Conservation (phyloP, 768 basidiomycete species). For the Fibroporia radiculosa region DNA sequence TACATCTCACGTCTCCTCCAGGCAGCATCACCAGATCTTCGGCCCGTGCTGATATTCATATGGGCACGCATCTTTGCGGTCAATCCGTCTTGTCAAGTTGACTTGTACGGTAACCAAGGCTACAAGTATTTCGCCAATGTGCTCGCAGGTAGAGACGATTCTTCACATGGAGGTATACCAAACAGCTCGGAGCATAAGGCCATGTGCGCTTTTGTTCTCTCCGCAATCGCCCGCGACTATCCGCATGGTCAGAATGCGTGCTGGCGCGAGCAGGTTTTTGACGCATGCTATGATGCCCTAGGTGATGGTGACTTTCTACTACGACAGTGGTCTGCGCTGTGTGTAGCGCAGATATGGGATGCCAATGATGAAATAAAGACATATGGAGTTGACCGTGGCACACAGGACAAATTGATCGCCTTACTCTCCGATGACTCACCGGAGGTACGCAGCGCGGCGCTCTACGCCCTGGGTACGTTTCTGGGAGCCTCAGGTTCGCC, state of each 20-base stretch:
- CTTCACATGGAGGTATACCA: slow-evolving; percentile 49
- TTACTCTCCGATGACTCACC: slow-evolving; percentile 82
- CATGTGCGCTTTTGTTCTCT: slow-evolving; percentile 96
- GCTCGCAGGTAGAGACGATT: slow-evolving; percentile 59
- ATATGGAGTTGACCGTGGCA: slow-evolving; percentile 67
- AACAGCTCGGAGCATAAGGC: slow-evolving; percentile 94
- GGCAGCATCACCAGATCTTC: slow-evolving; percentile 90
- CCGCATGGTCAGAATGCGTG: slow-evolving; percentile 83
- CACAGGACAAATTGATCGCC: slow-evolving; percentile 75
- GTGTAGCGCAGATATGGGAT: slow-evolving; percentile 95
- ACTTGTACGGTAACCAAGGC: slow-evolving; percentile 75
- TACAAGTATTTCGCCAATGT: slow-evolving; percentile 84
- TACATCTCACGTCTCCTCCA: slow-evolving; percentile 96
- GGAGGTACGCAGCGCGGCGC: slow-evolving; percentile 85
- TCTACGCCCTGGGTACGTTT: slow-evolving; percentile 90
- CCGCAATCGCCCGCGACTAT: slow-evolving; percentile 84
- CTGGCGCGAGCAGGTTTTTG: slow-evolving; percentile 74
- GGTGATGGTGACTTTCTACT: slow-evolving; percentile 89
- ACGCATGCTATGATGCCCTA: slow-evolving; percentile 76
- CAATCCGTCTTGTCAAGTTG: slow-evolving; percentile 87
- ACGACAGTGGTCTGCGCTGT: slow-evolving; percentile 89
- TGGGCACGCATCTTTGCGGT: slow-evolving; percentile 98
- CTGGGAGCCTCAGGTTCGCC: slow-evolving; percentile 82
- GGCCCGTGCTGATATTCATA: slow-evolving; percentile 96
- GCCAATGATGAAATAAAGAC: slow-evolving; percentile 85